Evolutionary conservation across 768 basidiomycete genomes (phyloP).

Genomic region (Kwoniella botswanensis): DNA sequence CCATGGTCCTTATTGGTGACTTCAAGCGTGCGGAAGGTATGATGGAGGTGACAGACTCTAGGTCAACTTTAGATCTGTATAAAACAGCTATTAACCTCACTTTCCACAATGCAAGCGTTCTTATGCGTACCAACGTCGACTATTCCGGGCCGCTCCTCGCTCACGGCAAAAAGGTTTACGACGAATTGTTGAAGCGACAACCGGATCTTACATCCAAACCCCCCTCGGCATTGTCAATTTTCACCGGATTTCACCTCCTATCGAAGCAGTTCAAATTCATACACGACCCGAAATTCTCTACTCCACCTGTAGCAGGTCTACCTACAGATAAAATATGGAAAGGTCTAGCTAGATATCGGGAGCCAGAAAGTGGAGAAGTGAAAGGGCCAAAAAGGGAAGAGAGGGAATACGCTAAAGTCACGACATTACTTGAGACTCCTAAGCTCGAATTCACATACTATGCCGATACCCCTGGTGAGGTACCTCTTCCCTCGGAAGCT

Average conservation of each 20-base stretch:
- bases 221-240: conserved; percentile 46
- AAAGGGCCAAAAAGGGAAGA: conserved; percentile 37
- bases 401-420: conserved; percentile 83
- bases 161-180: conserved; percentile 69
- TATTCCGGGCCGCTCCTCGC: conserved; percentile 71
- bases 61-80: conserved; percentile 79
- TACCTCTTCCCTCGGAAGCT: conserved; percentile 29
- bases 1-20: conserved; percentile 77
- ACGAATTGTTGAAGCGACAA: conserved; percentile 63
- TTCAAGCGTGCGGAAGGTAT: conserved; percentile 79
- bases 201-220: conserved; percentile 41
- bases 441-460: conserved; percentile 83
- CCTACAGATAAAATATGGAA: conserved; percentile 56
- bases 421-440: conserved; percentile 78
- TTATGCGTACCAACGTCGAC: conserved; percentile 74
- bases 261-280: conserved; percentile 45
- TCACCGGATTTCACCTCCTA: conserved; percentile 45
- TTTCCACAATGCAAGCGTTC: conserved; percentile 70
- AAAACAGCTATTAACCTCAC: conserved; percentile 76
- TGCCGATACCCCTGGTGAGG: conserved; percentile 68
- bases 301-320: conserved; percentile 46
- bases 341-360: conserved; percentile 60
- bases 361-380: conserved; percentile 18
- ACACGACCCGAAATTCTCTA: conserved; percentile 40
- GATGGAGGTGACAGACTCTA: conserved; percentile 75